A percentile compares a stretch with the other conserved stretches of the same genome.
Evolutionary conservation across 2,329 filamentous ascomycete genomes (phyloP).

Genomic region (Paramyrothecium sp.): DNA sequence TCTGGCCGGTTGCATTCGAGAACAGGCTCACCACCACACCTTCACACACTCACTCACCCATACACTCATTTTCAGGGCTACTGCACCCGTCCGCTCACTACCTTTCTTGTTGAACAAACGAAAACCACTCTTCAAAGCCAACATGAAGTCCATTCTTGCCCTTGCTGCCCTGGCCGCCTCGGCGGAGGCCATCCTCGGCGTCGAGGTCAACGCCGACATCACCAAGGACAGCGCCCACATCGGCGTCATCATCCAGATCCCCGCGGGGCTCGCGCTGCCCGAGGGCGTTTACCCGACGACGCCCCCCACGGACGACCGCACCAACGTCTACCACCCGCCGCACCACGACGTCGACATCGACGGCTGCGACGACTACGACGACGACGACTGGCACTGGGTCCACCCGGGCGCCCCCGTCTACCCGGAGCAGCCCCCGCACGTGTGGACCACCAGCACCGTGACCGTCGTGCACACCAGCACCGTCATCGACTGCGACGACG

Average conservation of each 20-base stretch:
- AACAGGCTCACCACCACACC: not conserved
- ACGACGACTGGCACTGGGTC: conserved; percentile 33
- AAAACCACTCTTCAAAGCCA: not conserved
- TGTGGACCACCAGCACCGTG: conserved; percentile 41
- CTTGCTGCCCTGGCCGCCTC: conserved; percentile 1
- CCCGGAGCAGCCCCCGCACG: conserved; percentile 22
- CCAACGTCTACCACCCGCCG: conserved; percentile 33
- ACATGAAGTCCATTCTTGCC: conserved; percentile 1
- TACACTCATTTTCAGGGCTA: conserved; percentile 8
- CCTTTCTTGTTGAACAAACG: not conserved
- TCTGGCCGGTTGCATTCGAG: too few species aligned
- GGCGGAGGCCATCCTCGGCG: not conserved
- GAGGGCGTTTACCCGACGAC: conserved; percentile 16
- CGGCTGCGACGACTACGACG: conserved; percentile 27
- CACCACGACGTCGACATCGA: conserved; percentile 34
- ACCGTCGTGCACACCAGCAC: conserved; percentile 36
- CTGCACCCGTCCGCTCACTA: conserved; percentile 6
- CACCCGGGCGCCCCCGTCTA: conserved; percentile 25
- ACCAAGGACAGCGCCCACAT: conserved; percentile 2
- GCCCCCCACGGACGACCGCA: conserved; percentile 22
- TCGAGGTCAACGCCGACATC: too few species aligned
- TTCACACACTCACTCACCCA: conserved; percentile 6
- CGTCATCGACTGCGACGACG: conserved; percentile 34
- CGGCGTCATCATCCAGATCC: conserved; percentile 3
- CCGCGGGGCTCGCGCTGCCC: conserved; percentile 7